Conservation (phyloP, 768 basidiomycete genomes). For the Nidula microcarpa region DNA sequence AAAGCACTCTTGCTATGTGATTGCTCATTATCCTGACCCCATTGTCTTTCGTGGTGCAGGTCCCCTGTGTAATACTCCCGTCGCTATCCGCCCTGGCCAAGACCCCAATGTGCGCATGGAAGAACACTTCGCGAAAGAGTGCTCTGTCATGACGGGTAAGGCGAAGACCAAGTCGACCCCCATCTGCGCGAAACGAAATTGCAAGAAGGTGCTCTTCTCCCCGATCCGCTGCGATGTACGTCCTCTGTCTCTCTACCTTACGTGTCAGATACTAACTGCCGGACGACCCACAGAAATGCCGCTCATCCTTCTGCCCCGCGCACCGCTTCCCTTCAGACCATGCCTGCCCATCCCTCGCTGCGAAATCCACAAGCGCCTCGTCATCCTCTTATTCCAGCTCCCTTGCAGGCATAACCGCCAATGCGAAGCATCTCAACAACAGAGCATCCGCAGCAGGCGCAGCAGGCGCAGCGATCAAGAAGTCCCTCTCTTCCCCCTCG, state of each 20-base stretch:
- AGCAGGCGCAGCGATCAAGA: slow-evolving; percentile 28
- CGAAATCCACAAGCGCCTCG: slow-evolving; percentile 8
- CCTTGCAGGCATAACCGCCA: slow-evolving; percentile 30
- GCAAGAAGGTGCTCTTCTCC: slow-evolving; percentile 70
- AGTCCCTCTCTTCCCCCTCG: slow-evolving; percentile 22
- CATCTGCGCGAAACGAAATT: slow-evolving; percentile 56
- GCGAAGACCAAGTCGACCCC: slow-evolving; percentile 43
- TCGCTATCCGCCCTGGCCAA: slow-evolving; percentile 72
- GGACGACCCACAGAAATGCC: slow-evolving; percentile 51
- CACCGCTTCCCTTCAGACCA: slow-evolving; percentile 83
- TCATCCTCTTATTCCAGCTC: slow-evolving; percentile 10
- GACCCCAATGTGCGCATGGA: slow-evolving; percentile 86
- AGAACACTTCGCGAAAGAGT: slow-evolving; percentile 61
- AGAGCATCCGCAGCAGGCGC: slow-evolving; percentile 33
- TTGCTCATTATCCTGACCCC: background rate
- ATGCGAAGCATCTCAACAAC: slow-evolving; percentile 34
- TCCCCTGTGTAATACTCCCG: slow-evolving; percentile 73
- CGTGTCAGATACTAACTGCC: background rate
- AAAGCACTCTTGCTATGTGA: background rate
- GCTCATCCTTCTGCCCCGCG: slow-evolving; percentile 66
- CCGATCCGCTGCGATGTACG: slow-evolving; percentile 75
- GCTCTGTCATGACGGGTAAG: slow-evolving; percentile 67
- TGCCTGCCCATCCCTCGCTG: slow-evolving; percentile 34
- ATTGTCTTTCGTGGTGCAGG: slow-evolving; percentile 33
- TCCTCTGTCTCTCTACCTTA: slow-evolving; percentile 10